Conservation (phyloP, 208 protist genomes). For the Leishmania turanica region DNA sequence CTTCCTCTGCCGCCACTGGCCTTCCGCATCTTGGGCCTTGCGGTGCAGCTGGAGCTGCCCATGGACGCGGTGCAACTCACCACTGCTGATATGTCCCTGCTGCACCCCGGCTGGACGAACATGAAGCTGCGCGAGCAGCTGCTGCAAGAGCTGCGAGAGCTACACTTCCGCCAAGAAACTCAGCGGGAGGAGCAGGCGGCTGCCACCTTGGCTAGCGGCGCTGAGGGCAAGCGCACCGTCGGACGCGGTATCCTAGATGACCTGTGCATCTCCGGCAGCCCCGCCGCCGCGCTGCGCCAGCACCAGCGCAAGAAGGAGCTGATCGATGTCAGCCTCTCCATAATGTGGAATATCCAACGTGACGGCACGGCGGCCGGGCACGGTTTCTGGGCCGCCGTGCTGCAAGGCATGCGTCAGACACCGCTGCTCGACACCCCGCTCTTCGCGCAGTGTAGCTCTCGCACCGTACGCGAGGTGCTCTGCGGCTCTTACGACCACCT, state of each 20-base stretch:
- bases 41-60: slow-evolving; percentile 29
- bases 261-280: slow-evolving; percentile 9
- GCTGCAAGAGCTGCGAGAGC: slow-evolving; percentile 3
- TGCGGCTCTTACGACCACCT: slow-evolving; percentile 34
- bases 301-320: slow-evolving; percentile 41
- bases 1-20: slow-evolving; percentile 53
- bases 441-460: slow-evolving; percentile 50
- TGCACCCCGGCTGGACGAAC: slow-evolving; percentile 22
- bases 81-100: slow-evolving; percentile 37
- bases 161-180: neutral
- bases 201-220: too few species aligned
- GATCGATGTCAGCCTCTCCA: slow-evolving; percentile 32
- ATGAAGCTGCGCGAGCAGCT: slow-evolving; percentile 13
- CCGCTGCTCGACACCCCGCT: slow-evolving; percentile 44
- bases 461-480: slow-evolving; percentile 52
- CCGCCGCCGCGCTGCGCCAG: slow-evolving; percentile 17
- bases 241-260: neutral
- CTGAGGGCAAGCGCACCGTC: neutral
- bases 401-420: slow-evolving; percentile 40
- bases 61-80: slow-evolving; percentile 22
- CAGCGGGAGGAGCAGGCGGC: neutral
- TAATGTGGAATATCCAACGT: slow-evolving; percentile 28
- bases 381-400: slow-evolving; percentile 45
- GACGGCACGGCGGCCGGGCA: slow-evolving; percentile 6
- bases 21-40: slow-evolving; percentile 45